phyloP scores from a whole-genome alignment of 306 rosid species.

The Morella rubra region DNA sequence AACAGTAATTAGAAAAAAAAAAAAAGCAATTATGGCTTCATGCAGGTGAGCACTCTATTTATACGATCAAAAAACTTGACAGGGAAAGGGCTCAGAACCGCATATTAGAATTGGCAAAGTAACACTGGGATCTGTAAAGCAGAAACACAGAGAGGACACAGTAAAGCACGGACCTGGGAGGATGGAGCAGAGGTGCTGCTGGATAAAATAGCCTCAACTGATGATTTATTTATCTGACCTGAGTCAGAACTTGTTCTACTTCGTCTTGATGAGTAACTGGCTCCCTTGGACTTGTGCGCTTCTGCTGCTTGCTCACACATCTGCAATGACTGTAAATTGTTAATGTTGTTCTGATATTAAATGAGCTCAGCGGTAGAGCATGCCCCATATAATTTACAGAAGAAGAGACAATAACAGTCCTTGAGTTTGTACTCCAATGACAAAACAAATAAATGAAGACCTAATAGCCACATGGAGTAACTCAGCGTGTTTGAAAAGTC shows the following conservation, averaged over 20 bases:
- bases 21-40: neutral
- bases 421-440: neutral
- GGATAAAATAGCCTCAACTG: slow-evolving; percentile 87
- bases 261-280: slow-evolving; percentile 63
- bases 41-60: neutral
- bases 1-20: neutral
- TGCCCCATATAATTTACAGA: neutral
- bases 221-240: slow-evolving; percentile 60
- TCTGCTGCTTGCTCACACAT: slow-evolving; percentile 98
- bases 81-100: neutral
- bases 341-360: slow-evolving; percentile 3
- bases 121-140: slow-evolving; percentile 13
- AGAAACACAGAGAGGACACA: slow-evolving; percentile 13
- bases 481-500: slow-evolving; percentile 18
- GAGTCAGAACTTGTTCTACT: slow-evolving; percentile 65
- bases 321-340: slow-evolving; percentile 39
- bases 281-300: slow-evolving; percentile 86
- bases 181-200: slow-evolving; percentile 36
- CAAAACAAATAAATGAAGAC: neutral
- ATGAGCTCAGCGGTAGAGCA: neutral
- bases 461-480: neutral
- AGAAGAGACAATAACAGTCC: neutral
- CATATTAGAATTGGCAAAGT: neutral
- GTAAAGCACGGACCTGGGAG: slow-evolving; percentile 41
- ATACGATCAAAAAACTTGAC: slow-evolving; percentile 14